Conservation (phyloP, 768 basidiomycete genomes). For the Leccinum incarnatum region DNA sequence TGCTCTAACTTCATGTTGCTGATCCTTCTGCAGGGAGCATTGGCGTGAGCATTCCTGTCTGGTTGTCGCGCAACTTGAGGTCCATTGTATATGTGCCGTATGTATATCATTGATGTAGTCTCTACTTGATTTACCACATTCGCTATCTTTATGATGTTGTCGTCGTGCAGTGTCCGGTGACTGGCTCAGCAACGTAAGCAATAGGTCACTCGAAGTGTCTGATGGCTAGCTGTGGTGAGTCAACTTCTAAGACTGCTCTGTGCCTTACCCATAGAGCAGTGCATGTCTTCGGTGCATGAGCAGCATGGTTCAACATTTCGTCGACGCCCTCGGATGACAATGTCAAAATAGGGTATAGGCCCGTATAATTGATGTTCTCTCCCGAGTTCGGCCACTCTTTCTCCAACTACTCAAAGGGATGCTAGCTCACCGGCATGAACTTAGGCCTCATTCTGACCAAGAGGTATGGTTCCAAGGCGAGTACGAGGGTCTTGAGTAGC, state of each 20-base stretch:
- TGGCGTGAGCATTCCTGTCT: slow-evolving; percentile 16
- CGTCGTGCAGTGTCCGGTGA: neutral
- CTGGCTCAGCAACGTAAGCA: neutral
- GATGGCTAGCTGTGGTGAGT: neutral
- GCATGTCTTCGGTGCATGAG: neutral
- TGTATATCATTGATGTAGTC: neutral
- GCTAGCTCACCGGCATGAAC: too few species aligned
- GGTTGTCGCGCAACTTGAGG: neutral
- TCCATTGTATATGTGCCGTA: neutral
- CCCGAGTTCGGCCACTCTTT: too few species aligned
- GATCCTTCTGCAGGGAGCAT: slow-evolving; percentile 15
- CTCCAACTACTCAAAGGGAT: neutral
- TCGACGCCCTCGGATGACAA: too few species aligned
- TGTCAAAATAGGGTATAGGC: too few species aligned
- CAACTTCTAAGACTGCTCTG: neutral
- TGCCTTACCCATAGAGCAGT: neutral
- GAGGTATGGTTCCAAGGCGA: slow-evolving; percentile 46
- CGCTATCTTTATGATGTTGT: neutral
- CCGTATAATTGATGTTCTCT: too few species aligned
- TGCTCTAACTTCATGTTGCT: neutral
- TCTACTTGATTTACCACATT: neutral
- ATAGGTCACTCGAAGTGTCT: neutral
- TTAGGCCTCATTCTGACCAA: too few species aligned
- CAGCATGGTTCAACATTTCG: too few species aligned
- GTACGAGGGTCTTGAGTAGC: slow-evolving; percentile 47